Base-by-base conservation (phyloP, 2,329 filamentous ascomycete species). In the Paecilomyces sp. region DNA sequence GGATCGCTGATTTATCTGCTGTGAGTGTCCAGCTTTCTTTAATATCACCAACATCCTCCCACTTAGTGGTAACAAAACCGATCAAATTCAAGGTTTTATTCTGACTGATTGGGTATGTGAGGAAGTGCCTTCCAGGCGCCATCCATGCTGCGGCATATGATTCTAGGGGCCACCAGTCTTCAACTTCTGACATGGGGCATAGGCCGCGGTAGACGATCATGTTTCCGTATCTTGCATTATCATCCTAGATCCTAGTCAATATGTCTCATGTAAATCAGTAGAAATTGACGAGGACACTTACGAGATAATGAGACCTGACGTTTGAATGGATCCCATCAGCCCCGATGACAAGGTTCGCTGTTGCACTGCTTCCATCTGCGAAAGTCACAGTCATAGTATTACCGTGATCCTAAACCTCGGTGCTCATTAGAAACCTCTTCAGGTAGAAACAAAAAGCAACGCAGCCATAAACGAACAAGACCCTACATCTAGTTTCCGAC, bases 71-170 rank as follows among this genome's bases (percentile, higher is more conserved):
- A 2, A 72, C 67, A 56, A 75, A 75, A 0, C 67, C 73, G 4
- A 76, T 73, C 47, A 75, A 66, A 60, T 75, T 75, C 28, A 77
- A 62, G 18, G 63, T 62, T 58, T 68, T 66, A 64, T 75, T 73
- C 5, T 64, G 56, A 11, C 62, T 63, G 56, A 78, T 76, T 3
- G 75, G 73, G 58, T 73, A 77, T 15, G 66, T 62, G 7, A 78
- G 66, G 33, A 77, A 69, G 65, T 78, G 75, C 58, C 68, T 67
- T 58, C 69, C 67, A 36, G 69, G 71, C 0, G 68, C 72, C 5
- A 72, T 61, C 73, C 73, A 76, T 30, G 68, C 60, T 13, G 66
- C 63, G 8, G 67, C 59, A 56, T 70, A 68, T 24, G 67, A 64
- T 13, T 60, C 58, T 12, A 69, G 57, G 3, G 64, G 61, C 70